Evolutionary conservation across 2,329 filamentous ascomycete species (phyloP), one percentile per base, ranked within the genome.

Genomic region (Colletotrichum liriopes): DNA sequence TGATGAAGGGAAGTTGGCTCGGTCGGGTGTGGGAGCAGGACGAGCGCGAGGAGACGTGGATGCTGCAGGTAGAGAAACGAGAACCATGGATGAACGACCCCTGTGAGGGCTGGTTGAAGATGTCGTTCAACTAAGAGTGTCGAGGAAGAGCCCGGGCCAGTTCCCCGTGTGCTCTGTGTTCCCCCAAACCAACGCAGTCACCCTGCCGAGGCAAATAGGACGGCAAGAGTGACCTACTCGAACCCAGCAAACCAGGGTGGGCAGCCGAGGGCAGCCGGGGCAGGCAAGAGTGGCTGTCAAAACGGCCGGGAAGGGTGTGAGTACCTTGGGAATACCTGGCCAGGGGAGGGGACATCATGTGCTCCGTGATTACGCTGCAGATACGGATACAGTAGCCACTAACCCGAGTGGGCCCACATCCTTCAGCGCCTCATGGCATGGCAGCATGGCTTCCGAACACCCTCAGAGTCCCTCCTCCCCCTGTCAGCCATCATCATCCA

Each of bases 121-220:
- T 72, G 70, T 70, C 66, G 70, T 72, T 61, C 66, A 69, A 72
- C 60, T 67, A 71, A 71, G 68, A 65, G 65, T 62, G 64, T 56
- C 39, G 41, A 43, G 32, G 29, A 47, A 56, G 63, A 65, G 49
- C 65, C 65, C 65, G 65, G 65, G 43, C 65, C 65, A 68, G 67
- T 66, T 70, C 67, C 62, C 67, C 67, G 67, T 66, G 63, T 56
- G 61, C 49, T 55, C 49, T 55, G 61, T 55, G 49, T 35, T 64
- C 61, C 61, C 49, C 49, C 61, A 45, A 55, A 54, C 61, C 61
- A 64, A 64, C 61, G 37, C 37, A 45, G 37, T 45, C 61, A 64
- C 20, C 61, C 35, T 43, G 37, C 49, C 61, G 61, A 64, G 61
- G 61, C 61, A 64, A 66, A 71, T 47, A 47, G 35, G 47, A 54